phyloP scores from a whole-genome alignment of 106 monocot species.

The Phalaenopsis equestris region DNA sequence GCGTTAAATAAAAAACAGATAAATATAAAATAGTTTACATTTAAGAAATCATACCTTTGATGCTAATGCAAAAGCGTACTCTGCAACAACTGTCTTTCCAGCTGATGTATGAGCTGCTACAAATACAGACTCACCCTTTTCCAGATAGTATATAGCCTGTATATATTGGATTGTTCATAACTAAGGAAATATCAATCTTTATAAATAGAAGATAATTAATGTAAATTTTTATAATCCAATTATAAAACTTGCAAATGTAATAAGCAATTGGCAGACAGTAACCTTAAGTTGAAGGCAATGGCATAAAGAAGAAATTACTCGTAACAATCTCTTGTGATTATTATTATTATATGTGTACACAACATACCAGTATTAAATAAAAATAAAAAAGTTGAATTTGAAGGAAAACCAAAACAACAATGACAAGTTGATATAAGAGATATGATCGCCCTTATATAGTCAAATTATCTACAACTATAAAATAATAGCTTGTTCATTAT shows the following conservation, averaged over 20 bases:
- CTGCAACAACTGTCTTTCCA: constrained; percentile 98
- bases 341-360: neutral
- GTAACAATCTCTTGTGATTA: neutral
- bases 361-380: neutral
- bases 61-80: constrained; percentile 93
- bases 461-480: neutral
- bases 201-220: neutral
- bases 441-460: neutral
- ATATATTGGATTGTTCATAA: constrained; percentile 3
- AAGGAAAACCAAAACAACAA: neutral
- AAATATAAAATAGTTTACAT: neutral
- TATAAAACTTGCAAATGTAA: neutral
- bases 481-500: neutral
- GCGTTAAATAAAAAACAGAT: neutral
- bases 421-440: neutral
- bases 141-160: constrained; percentile 96
- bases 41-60: constrained; percentile 50
- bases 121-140: constrained; percentile 96
- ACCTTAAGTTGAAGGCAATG: neutral
- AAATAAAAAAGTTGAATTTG: neutral
- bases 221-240: neutral
- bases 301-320: neutral
- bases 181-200: neutral
- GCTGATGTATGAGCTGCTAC: constrained; percentile 99
- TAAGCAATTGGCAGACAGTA: neutral